Percentiles rank a stretch among this genome's conserved stretches.
Evolutionary conservation across 2,329 filamentous ascomycete genomes (phyloP).

Genomic region (Xylariaceae sp.): DNA sequence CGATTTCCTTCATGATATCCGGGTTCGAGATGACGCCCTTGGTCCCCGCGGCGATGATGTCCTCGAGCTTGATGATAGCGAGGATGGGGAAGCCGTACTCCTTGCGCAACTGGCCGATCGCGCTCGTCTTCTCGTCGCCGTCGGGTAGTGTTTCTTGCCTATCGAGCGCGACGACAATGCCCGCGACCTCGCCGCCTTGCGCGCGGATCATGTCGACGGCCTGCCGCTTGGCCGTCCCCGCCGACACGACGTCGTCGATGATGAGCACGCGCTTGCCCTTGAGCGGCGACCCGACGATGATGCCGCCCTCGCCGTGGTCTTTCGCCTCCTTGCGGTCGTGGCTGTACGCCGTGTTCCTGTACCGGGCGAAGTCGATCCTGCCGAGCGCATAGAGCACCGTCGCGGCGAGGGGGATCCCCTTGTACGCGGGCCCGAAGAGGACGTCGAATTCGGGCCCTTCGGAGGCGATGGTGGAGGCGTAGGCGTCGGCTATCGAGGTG

Average conservation of each 20-base stretch:
- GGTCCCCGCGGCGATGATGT: constrained; percentile 70
- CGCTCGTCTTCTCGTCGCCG: constrained; percentile 65
- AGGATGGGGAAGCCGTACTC: constrained; percentile 81
- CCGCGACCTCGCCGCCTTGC: constrained; percentile 79
- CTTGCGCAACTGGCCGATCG: constrained; percentile 79
- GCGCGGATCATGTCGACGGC: constrained; percentile 83
- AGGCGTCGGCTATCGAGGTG: constrained; percentile 73
- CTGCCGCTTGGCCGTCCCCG: constrained; percentile 89
- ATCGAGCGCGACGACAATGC: constrained; percentile 85
- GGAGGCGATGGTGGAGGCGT: constrained; percentile 60
- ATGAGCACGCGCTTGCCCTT: constrained; percentile 84
- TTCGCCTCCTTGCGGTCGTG: constrained; percentile 98
- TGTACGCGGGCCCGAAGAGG: constrained; percentile 92
- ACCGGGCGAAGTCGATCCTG: constrained; percentile 61
- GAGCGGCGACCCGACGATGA: constrained; percentile 81
- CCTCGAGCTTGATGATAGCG: constrained; percentile 77
- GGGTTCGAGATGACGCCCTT: constrained; percentile 55
- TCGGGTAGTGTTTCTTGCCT: constrained; percentile 76
- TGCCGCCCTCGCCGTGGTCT: constrained; percentile 90
- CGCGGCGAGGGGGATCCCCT: constrained; percentile 88
- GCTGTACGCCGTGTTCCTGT: constrained; percentile 70
- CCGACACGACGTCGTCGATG: constrained; percentile 95
- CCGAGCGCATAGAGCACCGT: constrained; percentile 72
- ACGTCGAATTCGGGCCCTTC: constrained; percentile 65
- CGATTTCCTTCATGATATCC: constrained; percentile 60